A percentile compares a stretch with the other conserved stretches of the same genome.
phyloP scores from a whole-genome alignment of 148 eudicot species.

The Camellia japonica region DNA sequence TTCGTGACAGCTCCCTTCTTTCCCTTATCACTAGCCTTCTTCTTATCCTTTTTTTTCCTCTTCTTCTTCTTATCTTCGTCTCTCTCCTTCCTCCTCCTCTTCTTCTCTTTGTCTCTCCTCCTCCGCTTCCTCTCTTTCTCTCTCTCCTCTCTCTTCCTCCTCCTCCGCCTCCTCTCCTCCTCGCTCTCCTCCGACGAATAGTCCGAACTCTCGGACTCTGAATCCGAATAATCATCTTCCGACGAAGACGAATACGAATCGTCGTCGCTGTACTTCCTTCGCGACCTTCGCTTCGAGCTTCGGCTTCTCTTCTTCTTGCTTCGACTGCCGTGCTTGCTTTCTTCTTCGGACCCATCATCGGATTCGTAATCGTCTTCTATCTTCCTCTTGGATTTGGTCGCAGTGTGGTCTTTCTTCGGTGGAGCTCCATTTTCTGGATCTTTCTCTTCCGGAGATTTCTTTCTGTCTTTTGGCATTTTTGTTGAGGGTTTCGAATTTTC shows the following conservation, averaged over 20 bases:
- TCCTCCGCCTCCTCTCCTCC: constrained; percentile 37
- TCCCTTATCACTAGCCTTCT: constrained; percentile 54
- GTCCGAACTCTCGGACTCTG: constrained; percentile 43
- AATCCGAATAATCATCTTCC: constrained; percentile 17
- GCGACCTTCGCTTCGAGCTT: constrained; percentile 32
- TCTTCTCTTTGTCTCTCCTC: constrained; percentile 19
- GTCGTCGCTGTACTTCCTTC: constrained; percentile 35
- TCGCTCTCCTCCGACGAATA: constrained; percentile 30
- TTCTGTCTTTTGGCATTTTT: constrained; percentile 27
- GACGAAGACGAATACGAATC: constrained; percentile 35
- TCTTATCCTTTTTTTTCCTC: constrained; percentile 35
- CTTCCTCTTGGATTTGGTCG: constrained; percentile 32
- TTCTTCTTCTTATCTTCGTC: constrained; percentile 27
- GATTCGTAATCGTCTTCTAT: constrained; percentile 18
- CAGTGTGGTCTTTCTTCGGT: constrained; percentile 16
- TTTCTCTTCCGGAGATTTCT: constrained; percentile 21
- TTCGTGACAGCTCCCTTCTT: constrained; percentile 72
- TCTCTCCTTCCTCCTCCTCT: constrained; percentile 26
- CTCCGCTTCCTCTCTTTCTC: constrained; percentile 10
- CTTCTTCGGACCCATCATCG: constrained; percentile 37
- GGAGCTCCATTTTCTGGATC: constrained; percentile 18
- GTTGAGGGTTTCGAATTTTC: background rate
- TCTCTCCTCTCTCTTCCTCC: constrained; percentile 22
- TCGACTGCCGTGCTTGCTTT: constrained; percentile 23
- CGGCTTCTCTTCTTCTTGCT: constrained; percentile 23